A percentile compares a stretch with the other conserved stretches of the same genome.
These are phyloP conservation scores for Blastobotrys terrestris DNA, from an alignment of 805 yeast species.

Conservation along the genomic window DNA sequence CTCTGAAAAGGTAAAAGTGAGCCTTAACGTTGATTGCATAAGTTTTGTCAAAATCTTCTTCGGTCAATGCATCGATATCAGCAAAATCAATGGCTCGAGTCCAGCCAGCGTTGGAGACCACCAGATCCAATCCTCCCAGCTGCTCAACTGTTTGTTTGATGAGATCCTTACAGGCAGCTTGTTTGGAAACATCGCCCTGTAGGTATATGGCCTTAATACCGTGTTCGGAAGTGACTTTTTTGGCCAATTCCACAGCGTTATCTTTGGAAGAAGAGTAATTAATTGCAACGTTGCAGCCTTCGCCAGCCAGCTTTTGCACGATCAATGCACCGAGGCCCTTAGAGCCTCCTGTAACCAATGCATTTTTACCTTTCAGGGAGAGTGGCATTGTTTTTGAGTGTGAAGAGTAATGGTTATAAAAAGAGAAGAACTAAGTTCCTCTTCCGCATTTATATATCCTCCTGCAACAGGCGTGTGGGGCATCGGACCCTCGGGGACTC, in stretches of 20 bases:
- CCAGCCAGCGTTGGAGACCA: slow-evolving; percentile 36
- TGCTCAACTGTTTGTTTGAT: slow-evolving; percentile 24
- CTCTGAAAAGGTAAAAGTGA: slow-evolving; percentile 31
- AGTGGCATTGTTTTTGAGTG: background rate
- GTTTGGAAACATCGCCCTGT: slow-evolving; percentile 23
- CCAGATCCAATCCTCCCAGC: slow-evolving; percentile 33
- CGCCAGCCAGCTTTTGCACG: slow-evolving; percentile 18
- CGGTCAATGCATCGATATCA: slow-evolving; percentile 26
- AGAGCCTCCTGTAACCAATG: slow-evolving; percentile 22
- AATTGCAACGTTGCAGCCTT: slow-evolving; percentile 21
- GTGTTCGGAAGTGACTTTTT: slow-evolving; percentile 4
- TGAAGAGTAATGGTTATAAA: background rate
- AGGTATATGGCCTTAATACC: slow-evolving; percentile 12
- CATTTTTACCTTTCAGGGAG: slow-evolving; percentile 15
- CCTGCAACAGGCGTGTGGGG: background rate
- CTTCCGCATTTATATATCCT: background rate
- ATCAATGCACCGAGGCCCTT: slow-evolving; percentile 23
- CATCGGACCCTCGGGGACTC: background rate
- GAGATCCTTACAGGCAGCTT: slow-evolving; percentile 23
- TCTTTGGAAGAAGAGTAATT: slow-evolving; percentile 15
- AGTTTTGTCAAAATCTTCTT: slow-evolving; percentile 25
- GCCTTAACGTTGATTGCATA: slow-evolving; percentile 27
- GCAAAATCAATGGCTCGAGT: slow-evolving; percentile 25
- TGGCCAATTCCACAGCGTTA: slow-evolving; percentile 17
- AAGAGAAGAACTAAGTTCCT: background rate